Percentiles rank a stretch among this genome's conserved stretches.
Evolutionary conservation across 768 basidiomycete species (phyloP).

Genomic region (Nevesoporus exiguus): DNA sequence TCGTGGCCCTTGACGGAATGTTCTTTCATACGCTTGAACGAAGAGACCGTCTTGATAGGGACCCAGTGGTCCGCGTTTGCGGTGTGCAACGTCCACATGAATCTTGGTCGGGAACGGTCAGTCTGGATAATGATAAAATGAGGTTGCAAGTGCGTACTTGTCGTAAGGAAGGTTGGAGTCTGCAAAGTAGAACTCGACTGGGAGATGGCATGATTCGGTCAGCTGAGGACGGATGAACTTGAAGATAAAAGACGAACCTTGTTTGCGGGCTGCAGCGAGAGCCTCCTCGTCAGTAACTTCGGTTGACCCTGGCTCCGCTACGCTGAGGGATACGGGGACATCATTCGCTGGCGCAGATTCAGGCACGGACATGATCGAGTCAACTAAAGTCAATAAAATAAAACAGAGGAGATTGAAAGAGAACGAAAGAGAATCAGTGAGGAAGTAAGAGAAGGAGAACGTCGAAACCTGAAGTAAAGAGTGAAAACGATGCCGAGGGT

Average conservation of each 20-base stretch:
- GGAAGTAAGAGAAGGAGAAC: not conserved
- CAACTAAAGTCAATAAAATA: not conserved
- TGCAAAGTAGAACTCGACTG: conserved; percentile 96
- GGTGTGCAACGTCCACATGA: conserved; percentile 91
- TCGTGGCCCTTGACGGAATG: conserved; percentile 55
- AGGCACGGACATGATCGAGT: conserved; percentile 24
- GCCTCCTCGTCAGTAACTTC: conserved; percentile 37
- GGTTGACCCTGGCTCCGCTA: conserved; percentile 7
- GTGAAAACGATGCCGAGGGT: not conserved
- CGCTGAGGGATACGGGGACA: not conserved
- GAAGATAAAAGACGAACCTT: conserved; percentile 40
- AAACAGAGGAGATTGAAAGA: not conserved
- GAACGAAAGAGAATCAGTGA: not conserved
- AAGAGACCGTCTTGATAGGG: conserved; percentile 78
- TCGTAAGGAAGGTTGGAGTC: conserved; percentile 95
- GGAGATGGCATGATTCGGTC: not conserved
- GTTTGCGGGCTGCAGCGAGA: conserved; percentile 48
- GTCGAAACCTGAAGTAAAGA: not conserved
- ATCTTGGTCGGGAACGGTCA: conserved; percentile 42
- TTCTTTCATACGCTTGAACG: conserved; percentile 94
- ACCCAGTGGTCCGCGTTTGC: conserved; percentile 87
- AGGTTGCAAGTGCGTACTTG: conserved; percentile 48
- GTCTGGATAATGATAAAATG: not conserved
- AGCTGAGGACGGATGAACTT: not conserved
- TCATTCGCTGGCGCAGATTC: conserved; percentile 5